These are phyloP conservation scores for Cyphellophora europaea DNA, from an alignment of 2,329 filamentous ascomycete species.

Conservation along the genomic window DNA sequence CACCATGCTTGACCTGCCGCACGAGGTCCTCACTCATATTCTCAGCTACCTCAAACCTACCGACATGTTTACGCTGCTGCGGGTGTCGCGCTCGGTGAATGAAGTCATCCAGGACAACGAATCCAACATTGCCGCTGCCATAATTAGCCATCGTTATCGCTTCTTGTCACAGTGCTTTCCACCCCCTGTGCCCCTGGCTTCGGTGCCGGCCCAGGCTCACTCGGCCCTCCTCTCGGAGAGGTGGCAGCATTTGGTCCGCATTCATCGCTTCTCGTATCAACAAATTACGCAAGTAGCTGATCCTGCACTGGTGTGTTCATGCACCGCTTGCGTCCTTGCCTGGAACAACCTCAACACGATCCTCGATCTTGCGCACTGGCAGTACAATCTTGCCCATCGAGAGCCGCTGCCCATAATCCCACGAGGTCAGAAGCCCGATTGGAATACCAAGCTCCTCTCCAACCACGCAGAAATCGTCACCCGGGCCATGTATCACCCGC, in stretches of 20 bases:
- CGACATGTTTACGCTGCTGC: conserved; percentile 12
- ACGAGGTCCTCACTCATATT: conserved; percentile 12
- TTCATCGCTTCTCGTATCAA: conserved; percentile 18
- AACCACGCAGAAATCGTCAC: conserved; percentile 14
- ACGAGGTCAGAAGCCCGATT: conserved; percentile 14
- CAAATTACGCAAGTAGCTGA: conserved; percentile 16
- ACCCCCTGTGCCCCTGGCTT: conserved; percentile 10
- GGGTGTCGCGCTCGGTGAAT: conserved; percentile 10
- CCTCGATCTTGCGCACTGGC: conserved; percentile 19
- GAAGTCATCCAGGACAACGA: conserved; percentile 14
- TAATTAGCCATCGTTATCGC: conserved; percentile 15
- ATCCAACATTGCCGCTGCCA: conserved; percentile 8
- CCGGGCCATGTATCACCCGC: conserved; percentile 11
- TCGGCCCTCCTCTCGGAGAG: conserved; percentile 11
- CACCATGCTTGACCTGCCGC: conserved; percentile 15
- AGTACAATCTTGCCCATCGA: conserved; percentile 14
- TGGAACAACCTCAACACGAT: conserved; percentile 19
- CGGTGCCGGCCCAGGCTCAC: conserved; percentile 10
- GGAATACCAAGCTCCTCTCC: conserved; percentile 15
- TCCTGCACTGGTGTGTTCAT: conserved; percentile 13
- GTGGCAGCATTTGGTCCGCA: conserved; percentile 3
- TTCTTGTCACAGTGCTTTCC: conserved; percentile 17
- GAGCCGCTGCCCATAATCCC: conserved; percentile 17
- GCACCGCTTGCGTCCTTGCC: conserved; percentile 18
- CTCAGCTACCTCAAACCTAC: conserved; percentile 11